Percentiles rank a stretch among this genome's conserved stretches.
phyloP scores from a whole-genome alignment of 75 land plant genomes.

The Cupressus sempervirens region DNA sequence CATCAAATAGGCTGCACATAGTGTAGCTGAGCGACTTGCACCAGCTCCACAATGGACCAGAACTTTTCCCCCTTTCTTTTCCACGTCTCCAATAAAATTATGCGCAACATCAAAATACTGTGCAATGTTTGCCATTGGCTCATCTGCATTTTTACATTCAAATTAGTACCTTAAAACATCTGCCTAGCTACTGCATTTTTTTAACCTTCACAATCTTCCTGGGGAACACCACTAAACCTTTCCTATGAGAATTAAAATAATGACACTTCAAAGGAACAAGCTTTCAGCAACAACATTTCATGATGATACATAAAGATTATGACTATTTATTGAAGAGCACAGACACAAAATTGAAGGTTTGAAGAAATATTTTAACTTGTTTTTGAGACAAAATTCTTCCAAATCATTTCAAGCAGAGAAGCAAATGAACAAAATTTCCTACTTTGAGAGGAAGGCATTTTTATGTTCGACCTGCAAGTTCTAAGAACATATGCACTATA shows the following conservation, averaged over 20 bases:
- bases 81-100: constrained; percentile 16
- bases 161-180: not conserved
- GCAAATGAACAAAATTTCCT: not conserved
- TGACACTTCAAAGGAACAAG: not conserved
- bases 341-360: not conserved
- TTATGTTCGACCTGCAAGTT: constrained; percentile 24
- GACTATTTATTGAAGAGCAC: not conserved
- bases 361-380: not conserved
- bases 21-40: constrained; percentile 34
- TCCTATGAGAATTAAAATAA: not conserved
- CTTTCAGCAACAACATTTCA: not conserved
- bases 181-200: not conserved
- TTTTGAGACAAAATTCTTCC: not conserved
- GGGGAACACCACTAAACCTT: not conserved
- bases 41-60: constrained; percentile 41
- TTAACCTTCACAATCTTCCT: not conserved
- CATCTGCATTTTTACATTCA: constrained; percentile 22
- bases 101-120: constrained; percentile 19
- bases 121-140: constrained; percentile 24
- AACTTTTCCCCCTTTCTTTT: constrained; percentile 15
- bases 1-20: constrained; percentile 34
- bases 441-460: constrained; percentile 13
- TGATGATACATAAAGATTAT: not conserved
- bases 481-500: constrained; percentile 19
- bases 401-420: constrained; percentile 3